A percentile compares a stretch with the other conserved stretches of the same genome.
Conservation (phyloP, 345 rosid species). For the Heritiera littoralis region DNA sequence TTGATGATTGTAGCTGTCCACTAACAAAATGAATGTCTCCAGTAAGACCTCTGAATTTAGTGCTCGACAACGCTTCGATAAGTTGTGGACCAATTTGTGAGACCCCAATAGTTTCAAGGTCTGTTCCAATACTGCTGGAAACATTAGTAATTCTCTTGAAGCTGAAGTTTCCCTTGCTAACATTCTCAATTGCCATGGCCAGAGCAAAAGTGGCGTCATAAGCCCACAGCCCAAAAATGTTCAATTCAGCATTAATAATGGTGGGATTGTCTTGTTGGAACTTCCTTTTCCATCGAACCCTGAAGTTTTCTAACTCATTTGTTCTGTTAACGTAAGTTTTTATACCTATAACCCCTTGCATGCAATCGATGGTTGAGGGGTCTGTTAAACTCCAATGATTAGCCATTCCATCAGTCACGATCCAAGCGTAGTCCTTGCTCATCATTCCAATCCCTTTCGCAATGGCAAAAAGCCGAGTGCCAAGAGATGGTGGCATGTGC, state of each 20-base stretch:
- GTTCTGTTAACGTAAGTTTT: constrained; percentile 34
- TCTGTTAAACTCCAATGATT: constrained; percentile 20
- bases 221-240: constrained; percentile 44
- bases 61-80: constrained; percentile 28
- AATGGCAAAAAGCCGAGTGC: constrained; percentile 39
- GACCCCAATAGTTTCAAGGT: constrained; percentile 41
- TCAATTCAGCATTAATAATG: constrained; percentile 27
- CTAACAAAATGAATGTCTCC: constrained; percentile 39
- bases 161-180: constrained; percentile 22
- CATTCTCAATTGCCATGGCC: constrained; percentile 53
- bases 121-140: constrained; percentile 25
- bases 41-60: constrained; percentile 41
- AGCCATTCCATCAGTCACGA: constrained; percentile 40
- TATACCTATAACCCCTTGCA: constrained; percentile 53
- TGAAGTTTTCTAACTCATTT: constrained; percentile 25
- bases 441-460: constrained; percentile 56
- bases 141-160: constrained; percentile 21
- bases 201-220: constrained; percentile 55
- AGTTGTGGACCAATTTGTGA: constrained; percentile 49
- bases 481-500: constrained; percentile 40
- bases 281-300: constrained; percentile 34
- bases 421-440: constrained; percentile 53
- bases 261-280: constrained; percentile 27
- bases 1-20: constrained; percentile 34
- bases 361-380: constrained; percentile 24